Base-by-base conservation (phyloP, 805 yeast species). In the Yamadazyma tumulicola region DNA sequence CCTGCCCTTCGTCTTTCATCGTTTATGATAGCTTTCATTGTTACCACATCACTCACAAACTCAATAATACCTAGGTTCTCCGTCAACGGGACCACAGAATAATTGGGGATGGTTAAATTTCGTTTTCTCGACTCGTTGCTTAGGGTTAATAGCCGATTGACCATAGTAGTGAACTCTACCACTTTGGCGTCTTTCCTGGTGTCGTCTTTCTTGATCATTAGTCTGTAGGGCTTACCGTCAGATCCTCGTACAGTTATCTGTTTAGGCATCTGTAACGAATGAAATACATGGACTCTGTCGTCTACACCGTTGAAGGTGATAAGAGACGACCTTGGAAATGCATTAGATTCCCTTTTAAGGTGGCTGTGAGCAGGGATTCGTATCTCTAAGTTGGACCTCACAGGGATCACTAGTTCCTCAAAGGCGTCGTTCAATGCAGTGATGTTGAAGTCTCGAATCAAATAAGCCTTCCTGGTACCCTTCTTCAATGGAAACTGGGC, bases 111-210 rank as follows among this genome's bases (percentile, higher is more conserved):
- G 2, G 74, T 68, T 17, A 93, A 66, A 26, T 74, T 74, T 41
- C 97, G 65, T 42, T 79, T 78, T 31, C 81, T 74, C 0, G 97
- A 80, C 31, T 82, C 95, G 10, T 73, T 69, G 49, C 83, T 84
- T 13, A 72, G 70, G 14, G 66, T 59, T 37, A 93, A 64, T 19
- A 93, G 54, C 45, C 85, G 75, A 52, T 89, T 89, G 56, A 93
- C 78, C 58, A 88, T 82, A 1, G 86, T 77, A 0, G 97, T 86
- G 48, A 93, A 82, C 48, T 94, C 93, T n/a, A 84, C 84, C 34
- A 91, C 76, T 48, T 95, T 84, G 4, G 96, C 93, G 64, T 94
- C 99, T 52, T 94, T 94, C 44, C 97, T 66, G 13, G 94, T 80
- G 61, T 93, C 98, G 58, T 93, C 99, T 42, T 79, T 74, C 52